Evolutionary conservation across 352 stramenopile genomes (phyloP).

Genomic region (Phytophthora boehmeriae): DNA sequence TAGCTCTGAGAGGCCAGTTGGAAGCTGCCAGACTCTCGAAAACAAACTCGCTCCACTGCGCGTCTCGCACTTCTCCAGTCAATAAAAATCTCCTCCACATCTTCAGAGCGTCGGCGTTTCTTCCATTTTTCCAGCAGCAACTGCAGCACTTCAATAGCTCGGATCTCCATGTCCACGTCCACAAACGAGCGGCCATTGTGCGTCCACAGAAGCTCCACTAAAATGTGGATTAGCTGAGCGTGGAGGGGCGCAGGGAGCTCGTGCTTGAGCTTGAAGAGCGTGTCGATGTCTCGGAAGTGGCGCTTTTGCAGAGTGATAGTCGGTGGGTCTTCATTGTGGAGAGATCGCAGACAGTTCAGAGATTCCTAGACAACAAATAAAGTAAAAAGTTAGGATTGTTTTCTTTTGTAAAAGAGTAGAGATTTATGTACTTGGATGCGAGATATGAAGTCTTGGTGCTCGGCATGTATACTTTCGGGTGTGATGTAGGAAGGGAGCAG

Average conservation of each 20-base stretch:
- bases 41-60: slow-evolving; percentile 59
- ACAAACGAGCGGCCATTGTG: slow-evolving; percentile 41
- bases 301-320: slow-evolving; percentile 45
- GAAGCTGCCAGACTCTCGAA: slow-evolving; percentile 38
- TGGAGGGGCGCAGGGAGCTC: slow-evolving; percentile 49
- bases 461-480: slow-evolving; percentile 36
- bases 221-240: slow-evolving; percentile 44
- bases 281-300: slow-evolving; percentile 68
- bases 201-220: slow-evolving; percentile 59
- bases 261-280: slow-evolving; percentile 72
- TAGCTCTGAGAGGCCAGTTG: slow-evolving; percentile 47
- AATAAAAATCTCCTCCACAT: slow-evolving; percentile 36
- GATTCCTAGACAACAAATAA: slow-evolving; percentile 36
- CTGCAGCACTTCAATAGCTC: slow-evolving; percentile 42
- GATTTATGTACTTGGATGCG: slow-evolving; percentile 39
- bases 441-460: slow-evolving; percentile 51
- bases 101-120: slow-evolving; percentile 25
- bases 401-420: too few relatives aligned
- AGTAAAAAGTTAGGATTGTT: too few relatives aligned
- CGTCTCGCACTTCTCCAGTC: slow-evolving; percentile 53
- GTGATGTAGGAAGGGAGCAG: slow-evolving; percentile 67
- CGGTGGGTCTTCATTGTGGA: slow-evolving; percentile 16
- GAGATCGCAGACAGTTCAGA: slow-evolving; percentile 34
- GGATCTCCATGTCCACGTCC: slow-evolving; percentile 63
- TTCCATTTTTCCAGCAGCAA: slow-evolving; percentile 65